Conservation (phyloP, 1,139 yeast genomes). For the Saccharomycopsis crataegensis region DNA sequence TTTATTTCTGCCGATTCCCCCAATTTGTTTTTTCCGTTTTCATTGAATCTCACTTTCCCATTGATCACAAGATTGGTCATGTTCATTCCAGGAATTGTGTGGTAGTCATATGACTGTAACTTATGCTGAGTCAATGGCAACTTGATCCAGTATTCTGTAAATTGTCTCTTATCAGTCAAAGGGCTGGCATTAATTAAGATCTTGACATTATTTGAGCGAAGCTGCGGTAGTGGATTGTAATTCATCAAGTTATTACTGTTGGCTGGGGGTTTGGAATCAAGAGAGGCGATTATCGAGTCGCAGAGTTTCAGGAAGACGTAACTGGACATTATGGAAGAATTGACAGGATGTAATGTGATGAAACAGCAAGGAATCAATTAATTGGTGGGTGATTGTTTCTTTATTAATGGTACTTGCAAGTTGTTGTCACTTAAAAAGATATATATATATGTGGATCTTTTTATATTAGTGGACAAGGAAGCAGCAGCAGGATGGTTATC, state of each 20-base stretch:
- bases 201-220: conserved; percentile 22
- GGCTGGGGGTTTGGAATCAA: conserved; percentile 13
- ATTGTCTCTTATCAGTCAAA: conserved; percentile 48
- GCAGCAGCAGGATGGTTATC: too few species aligned
- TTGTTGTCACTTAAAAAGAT: too few species aligned
- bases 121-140: conserved; percentile 59
- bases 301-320: neutral
- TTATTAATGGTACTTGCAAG: too few species aligned
- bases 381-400: too few species aligned
- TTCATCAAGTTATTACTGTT: neutral
- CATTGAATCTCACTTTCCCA: conserved; percentile 68
- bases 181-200: conserved; percentile 64
- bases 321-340: too few species aligned
- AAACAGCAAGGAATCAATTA: too few species aligned
- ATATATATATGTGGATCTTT: too few species aligned
- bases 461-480: too few species aligned
- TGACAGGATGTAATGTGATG: too few species aligned
- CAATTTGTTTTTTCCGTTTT: conserved; percentile 26
- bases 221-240: neutral
- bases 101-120: conserved; percentile 56
- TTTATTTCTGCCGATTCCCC: conserved; percentile 26
- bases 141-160: conserved; percentile 58
- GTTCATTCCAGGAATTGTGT: conserved; percentile 64
- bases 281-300: conserved; percentile 4
- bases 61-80: conserved; percentile 46